Conservation (phyloP, 768 basidiomycete species). For the Lactarius sp. region DNA sequence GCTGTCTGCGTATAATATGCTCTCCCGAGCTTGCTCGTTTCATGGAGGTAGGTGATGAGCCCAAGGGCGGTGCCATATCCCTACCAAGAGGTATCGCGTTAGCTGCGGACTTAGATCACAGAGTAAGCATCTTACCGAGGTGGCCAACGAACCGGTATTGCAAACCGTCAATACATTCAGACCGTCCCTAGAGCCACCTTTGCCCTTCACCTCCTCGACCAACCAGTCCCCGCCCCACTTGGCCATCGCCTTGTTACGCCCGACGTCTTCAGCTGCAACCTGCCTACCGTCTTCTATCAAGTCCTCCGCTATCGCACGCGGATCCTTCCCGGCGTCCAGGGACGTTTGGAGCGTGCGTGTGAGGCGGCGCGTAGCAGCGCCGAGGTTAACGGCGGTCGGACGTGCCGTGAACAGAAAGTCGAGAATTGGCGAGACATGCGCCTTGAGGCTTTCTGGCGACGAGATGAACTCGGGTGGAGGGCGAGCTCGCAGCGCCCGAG, state of each 20-base stretch:
- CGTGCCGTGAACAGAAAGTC: conserved; percentile 78
- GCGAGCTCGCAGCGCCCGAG: conserved; percentile 43
- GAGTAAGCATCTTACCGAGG: conserved; percentile 55
- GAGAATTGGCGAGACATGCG: conserved; percentile 54
- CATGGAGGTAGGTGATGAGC: conserved; percentile 85
- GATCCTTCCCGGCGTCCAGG: conserved; percentile 39
- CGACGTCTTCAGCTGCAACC: conserved; percentile 85
- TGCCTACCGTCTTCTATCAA: conserved; percentile 66
- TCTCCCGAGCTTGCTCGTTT: conserved; percentile 66
- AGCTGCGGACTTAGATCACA: neutral
- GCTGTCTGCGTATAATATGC: conserved; percentile 94
- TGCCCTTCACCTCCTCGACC: conserved; percentile 42
- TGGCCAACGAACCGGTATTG: conserved; percentile 95
- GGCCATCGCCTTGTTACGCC: conserved; percentile 81
- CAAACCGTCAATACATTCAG: conserved; percentile 90
- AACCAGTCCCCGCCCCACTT: conserved; percentile 86
- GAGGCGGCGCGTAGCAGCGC: conserved; percentile 76
- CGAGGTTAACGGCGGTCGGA: conserved; percentile 96
- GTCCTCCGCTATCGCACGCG: conserved; percentile 43
- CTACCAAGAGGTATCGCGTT: conserved; percentile 37
- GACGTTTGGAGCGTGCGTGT: conserved; percentile 41
- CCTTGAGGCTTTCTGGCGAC: conserved; percentile 47
- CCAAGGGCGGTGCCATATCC: conserved; percentile 96
- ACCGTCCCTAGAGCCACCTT: conserved; percentile 39
- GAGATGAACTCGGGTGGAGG: conserved; percentile 51